Evolutionary conservation across 208 protist species (phyloP).

Genomic region (Tritrichomonas foetus): DNA sequence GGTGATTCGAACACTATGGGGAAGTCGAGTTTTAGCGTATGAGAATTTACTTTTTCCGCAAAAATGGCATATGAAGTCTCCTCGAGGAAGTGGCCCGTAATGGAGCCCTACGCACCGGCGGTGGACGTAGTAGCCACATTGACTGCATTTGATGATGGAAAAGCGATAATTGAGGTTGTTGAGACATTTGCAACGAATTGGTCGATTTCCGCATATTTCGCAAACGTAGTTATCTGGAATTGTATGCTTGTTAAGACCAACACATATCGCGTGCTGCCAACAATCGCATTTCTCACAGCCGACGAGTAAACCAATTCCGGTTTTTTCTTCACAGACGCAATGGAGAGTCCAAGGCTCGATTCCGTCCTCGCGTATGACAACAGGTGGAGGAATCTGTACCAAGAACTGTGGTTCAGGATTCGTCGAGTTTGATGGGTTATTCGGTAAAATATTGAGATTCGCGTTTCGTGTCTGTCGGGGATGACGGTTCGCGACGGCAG

Average conservation of each 20-base stretch:
- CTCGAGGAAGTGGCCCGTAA: neutral
- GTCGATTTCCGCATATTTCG: neutral
- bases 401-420: neutral
- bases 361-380: neutral
- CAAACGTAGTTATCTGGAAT: slow-evolving; percentile 29
- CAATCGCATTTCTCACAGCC: slow-evolving; percentile 22
- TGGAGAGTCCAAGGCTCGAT: neutral
- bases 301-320: neutral
- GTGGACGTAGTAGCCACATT: slow-evolving; percentile 34
- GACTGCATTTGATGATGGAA: neutral
- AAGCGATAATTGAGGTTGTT: neutral
- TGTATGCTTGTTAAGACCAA: slow-evolving; percentile 2
- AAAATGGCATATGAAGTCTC: slow-evolving; percentile 5
- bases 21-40: neutral
- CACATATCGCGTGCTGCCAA: slow-evolving; percentile 33
- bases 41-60: neutral
- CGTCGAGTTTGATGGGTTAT: neutral
- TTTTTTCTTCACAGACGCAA: neutral
- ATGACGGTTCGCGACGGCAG: neutral
- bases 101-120: neutral
- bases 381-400: neutral
- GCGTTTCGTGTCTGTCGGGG: neutral
- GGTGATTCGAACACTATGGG: neutral
- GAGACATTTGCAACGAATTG: neutral
- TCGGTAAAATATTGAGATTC: neutral